Base-by-base conservation (phyloP, 2,329 filamentous ascomycete species). In the Talaromyces atroroseus region DNA sequence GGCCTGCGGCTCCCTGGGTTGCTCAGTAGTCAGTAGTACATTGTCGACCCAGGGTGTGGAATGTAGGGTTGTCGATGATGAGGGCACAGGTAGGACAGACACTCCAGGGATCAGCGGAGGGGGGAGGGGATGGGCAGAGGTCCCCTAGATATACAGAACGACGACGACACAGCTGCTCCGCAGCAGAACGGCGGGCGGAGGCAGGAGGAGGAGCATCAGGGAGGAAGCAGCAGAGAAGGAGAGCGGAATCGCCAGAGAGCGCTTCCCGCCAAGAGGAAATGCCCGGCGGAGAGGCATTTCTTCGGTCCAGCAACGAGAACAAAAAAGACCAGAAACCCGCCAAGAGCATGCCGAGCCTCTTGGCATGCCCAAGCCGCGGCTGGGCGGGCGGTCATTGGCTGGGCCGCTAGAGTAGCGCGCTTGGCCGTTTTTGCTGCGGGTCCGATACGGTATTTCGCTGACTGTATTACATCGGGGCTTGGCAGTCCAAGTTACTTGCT, bases 271-370 rank as follows among this genome's bases (percentile, higher is more conserved):
- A 54, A 48, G 52, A 54, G n/a, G 24, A n/a, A n/a, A 20, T 14
- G 12, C 24, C 24, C 14, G 32, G 36, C 20, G 12, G 44, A 48
- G 51, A 38, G 29, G 36, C 18, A 20, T 21, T 23, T 26, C 16
- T 26, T 23, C 3, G 3, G 21, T 4, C 11, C 14, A 24, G 11
- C 32, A 44, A 44, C 32, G 47, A 54, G 34, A 20, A 8, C 18
- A 21, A 18, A 4, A 10, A 11, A 10, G 12, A 14, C 10, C 18
- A 5, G 20, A 5, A n/a, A n/a, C n/a, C n/a, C 7, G 52, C 52
- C 52, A 54, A 54, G 14, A 14, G 32, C 2, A 40, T 54, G 52
- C 52, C 52, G 32, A 54, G 52, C 32, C 11, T 54, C 52, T 54
- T 54, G 52, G 52, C 52, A 44, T 24, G 50, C 34, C 14, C 32